phyloP scores from a whole-genome alignment of 2,329 filamentous ascomycete species.

The Paecilomyces variotii region DNA sequence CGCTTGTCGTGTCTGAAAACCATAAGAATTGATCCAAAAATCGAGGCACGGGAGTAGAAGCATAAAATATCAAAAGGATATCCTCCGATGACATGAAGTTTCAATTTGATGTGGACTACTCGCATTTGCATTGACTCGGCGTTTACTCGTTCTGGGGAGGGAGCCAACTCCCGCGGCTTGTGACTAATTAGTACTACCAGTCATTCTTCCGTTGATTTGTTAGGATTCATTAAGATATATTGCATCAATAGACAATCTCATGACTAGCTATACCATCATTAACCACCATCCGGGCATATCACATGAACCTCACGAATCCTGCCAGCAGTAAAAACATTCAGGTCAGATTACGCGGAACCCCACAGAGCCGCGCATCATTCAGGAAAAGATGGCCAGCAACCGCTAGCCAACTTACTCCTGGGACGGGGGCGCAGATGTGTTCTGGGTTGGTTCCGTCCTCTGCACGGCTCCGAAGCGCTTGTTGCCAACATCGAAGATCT shows the following conservation, averaged over 20 bases:
- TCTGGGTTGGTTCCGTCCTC: neutral
- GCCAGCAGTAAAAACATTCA: neutral
- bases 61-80: slow-evolving; percentile 5
- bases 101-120: neutral
- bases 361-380: neutral
- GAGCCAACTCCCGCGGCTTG: neutral
- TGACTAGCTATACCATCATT: neutral
- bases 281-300: neutral
- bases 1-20: slow-evolving; percentile 18
- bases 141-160: neutral
- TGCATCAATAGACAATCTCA: neutral
- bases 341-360: neutral
- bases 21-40: slow-evolving; percentile 9
- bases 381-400: slow-evolving; percentile 30
- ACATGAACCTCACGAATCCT: neutral
- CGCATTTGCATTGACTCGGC: neutral
- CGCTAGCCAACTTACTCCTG: slow-evolving; percentile 24
- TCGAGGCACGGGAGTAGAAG: slow-evolving; percentile 10
- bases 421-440: neutral
- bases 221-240: neutral
- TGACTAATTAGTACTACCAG: neutral
- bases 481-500: neutral
- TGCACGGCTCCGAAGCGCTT: neutral
- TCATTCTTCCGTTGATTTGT: neutral
- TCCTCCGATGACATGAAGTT: neutral